These are phyloP conservation scores for Penicillium sp. DNA, from an alignment of 2,329 filamentous ascomycete species.

Conservation along the genomic window DNA sequence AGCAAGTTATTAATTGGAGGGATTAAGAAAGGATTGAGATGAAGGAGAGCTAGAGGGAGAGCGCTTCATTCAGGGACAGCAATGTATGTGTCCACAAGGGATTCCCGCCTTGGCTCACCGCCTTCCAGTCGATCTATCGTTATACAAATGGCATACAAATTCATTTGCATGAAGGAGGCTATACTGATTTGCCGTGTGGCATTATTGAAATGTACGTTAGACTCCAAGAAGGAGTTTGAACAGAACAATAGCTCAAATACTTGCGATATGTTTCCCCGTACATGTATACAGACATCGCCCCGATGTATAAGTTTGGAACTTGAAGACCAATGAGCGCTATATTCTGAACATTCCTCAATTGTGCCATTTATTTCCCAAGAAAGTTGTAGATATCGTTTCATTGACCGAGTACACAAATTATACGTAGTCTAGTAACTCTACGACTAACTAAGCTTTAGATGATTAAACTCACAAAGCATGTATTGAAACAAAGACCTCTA, in stretches of 20 bases:
- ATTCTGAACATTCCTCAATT: neutral
- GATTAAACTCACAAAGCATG: constrained; percentile 9
- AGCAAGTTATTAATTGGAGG: constrained; percentile 10
- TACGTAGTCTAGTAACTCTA: neutral
- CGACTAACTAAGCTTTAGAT: neutral
- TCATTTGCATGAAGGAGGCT: too few species aligned
- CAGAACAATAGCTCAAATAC: neutral
- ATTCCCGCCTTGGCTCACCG: constrained; percentile 27
- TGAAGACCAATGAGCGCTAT: neutral
- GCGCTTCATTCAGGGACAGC: constrained; percentile 24
- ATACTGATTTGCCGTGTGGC: neutral
- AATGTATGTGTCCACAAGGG: constrained; percentile 32
- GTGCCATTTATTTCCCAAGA: neutral
- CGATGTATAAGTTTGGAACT: neutral
- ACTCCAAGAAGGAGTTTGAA: neutral
- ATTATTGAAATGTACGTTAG: too few species aligned
- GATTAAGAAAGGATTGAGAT: constrained; percentile 18
- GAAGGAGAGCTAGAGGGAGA: constrained; percentile 19
- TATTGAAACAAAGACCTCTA: constrained; percentile 27
- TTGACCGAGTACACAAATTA: neutral
- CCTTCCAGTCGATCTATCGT: constrained; percentile 16
- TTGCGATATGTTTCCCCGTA: neutral
- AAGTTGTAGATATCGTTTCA: too few species aligned
- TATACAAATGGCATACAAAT: neutral
- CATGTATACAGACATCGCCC: neutral